These are phyloP conservation scores for Marsdenia floribunda DNA, from an alignment of 257 asterid genomes.

Conservation along the genomic window DNA sequence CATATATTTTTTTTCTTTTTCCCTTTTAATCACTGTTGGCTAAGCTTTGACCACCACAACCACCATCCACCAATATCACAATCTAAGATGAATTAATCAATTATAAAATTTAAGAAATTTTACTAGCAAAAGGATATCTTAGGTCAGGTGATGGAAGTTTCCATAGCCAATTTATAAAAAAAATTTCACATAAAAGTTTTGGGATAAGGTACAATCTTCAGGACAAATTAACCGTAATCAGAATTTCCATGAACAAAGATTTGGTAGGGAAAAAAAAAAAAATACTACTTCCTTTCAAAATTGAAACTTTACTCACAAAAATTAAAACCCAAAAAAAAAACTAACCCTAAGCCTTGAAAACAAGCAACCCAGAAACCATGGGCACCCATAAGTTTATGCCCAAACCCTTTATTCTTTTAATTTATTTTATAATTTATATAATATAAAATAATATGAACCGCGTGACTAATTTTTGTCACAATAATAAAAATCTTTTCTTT, in stretches of 20 bases:
- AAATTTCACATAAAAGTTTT: background rate
- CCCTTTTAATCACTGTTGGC: background rate
- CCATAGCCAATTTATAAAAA: background rate
- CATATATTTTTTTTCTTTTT: background rate
- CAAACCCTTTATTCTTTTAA: background rate
- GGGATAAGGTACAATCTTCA: conserved; percentile 13
- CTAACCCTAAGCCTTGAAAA: conserved; percentile 11
- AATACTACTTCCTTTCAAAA: background rate
- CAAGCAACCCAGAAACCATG: conserved; percentile 18
- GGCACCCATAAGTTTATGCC: conserved; percentile 18
- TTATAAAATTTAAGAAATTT: background rate
- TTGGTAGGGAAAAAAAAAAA: background rate
- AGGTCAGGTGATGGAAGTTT: background rate
- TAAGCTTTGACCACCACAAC: conserved; percentile 10
- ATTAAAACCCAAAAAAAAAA: conserved; percentile 2
- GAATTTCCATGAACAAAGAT: background rate
- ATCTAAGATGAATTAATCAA: background rate
- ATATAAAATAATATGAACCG: background rate
- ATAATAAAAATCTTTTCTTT: background rate
- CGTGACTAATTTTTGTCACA: conserved; percentile 20
- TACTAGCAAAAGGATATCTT: background rate
- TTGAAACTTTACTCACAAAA: background rate
- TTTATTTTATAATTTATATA: too few species aligned
- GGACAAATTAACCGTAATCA: background rate
- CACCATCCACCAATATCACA: conserved; percentile 4